phyloP scores from a whole-genome alignment of 2,329 filamentous ascomycete species.

The Drechslerella dactyloides region DNA sequence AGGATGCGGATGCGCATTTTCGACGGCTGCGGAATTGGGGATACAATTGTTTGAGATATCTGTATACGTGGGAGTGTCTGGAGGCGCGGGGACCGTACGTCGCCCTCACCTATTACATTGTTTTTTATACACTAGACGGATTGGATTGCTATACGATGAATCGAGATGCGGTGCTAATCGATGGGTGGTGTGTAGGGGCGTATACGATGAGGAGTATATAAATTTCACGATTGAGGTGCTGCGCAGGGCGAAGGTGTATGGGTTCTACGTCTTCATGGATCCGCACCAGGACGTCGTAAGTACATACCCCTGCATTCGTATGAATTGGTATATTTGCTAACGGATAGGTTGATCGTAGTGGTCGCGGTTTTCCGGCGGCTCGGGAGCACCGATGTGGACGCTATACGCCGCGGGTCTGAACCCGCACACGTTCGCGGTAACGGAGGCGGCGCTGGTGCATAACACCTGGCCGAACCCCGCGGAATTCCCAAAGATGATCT shows the following conservation, averaged over 20 bases:
- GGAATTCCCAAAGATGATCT: conserved; percentile 97
- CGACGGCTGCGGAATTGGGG: conserved; percentile 83
- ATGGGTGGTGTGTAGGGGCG: conserved; percentile 61
- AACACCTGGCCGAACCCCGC: conserved; percentile 88
- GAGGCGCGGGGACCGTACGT: conserved; percentile 78
- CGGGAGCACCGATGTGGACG: conserved; percentile 97
- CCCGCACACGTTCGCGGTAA: conserved; percentile 80
- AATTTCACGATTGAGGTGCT: conserved; percentile 86
- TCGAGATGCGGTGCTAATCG: neutral
- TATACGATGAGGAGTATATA: conserved; percentile 93
- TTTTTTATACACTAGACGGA: no score
- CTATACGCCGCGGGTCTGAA: conserved; percentile 92
- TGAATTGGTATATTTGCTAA: conserved; percentile 52
- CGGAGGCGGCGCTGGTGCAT: conserved; percentile 90
- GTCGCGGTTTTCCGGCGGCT: conserved; percentile 92
- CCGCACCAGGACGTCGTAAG: conserved; percentile 94
- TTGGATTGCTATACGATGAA: no score
- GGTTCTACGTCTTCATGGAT: conserved; percentile 98
- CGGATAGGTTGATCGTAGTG: conserved; percentile 65
- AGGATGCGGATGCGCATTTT: conserved; percentile 86
- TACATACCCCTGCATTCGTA: conserved; percentile 54
- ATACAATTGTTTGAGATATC: conserved; percentile 94
- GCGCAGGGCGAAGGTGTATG: conserved; percentile 82
- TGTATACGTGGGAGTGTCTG: conserved; percentile 99
- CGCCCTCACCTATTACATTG: neutral